Evolutionary conservation across 176 grass and related monocot genomes (phyloP), one percentile per base, ranked within the genome.

Genomic region (Poa annua): DNA sequence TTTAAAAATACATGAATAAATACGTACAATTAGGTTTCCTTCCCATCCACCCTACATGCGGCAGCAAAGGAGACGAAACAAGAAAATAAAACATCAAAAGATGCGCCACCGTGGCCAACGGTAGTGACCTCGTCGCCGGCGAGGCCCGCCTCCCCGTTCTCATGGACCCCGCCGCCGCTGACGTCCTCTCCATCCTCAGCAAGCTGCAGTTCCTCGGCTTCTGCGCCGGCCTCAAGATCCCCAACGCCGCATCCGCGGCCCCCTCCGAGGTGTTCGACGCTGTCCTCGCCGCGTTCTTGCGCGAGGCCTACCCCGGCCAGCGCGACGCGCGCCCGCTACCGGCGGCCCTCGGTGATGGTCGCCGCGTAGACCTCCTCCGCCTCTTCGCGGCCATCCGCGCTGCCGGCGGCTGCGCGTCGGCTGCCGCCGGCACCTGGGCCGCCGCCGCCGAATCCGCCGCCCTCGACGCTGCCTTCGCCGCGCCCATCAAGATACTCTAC

Each of bases 151-250:
- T 38, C 48, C 55, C 35, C 33, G 45, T 25, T 15, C 35, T 47
- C 65, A 90, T 90, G 88, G 88, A 72, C 14, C 33, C 51, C 36
- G 26, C 66, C 20, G 26, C 25, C 19, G 39, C n/a, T 9, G 59
- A 74, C 17, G 86, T 84, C 84, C 64, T 61, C 57, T 66, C 85
- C 34, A 85, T 94, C 77, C 86, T 94, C 44, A 65, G 57, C 39
- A 90, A 81, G 88, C 88, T 93, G 21, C 88, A 86, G 33, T 81
- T 71, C 48, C 21, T 90, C 7, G 88, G 91, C 29, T 93, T 93
- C 53, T 93, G 91, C 64, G 65, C 75, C 19, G 63, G 51, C 62
- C 75, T 90, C 33, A 36, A 69, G 44, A 66, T 90, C 38, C 55
- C 88, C 44, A 57, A 49, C 29, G 42, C 16, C 15, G 85, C 60